Evolutionary conservation across 2,329 filamentous ascomycete species (phyloP).

Genomic region (Akanthomyces muscarius): DNA sequence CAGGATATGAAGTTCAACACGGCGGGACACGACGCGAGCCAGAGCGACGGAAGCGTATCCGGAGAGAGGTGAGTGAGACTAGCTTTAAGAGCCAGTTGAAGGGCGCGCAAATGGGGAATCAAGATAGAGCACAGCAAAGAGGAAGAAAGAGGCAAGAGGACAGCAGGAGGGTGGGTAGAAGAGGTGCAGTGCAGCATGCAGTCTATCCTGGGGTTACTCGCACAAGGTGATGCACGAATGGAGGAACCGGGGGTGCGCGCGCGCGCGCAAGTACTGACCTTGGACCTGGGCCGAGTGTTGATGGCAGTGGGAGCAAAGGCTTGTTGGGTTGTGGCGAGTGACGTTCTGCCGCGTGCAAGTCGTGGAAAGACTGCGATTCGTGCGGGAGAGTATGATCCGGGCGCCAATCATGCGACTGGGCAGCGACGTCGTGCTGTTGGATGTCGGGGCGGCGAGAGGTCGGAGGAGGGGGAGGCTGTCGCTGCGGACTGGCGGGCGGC

Average conservation of each 20-base stretch:
- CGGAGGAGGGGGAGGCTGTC: conserved; percentile 7
- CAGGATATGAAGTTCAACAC: not conserved
- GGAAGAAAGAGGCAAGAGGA: not conserved
- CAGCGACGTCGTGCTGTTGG: not conserved
- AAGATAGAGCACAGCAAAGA: not conserved
- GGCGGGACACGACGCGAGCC: not conserved
- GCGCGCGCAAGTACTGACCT: conserved; percentile 6
- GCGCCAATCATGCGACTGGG: not conserved
- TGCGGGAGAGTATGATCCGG: not conserved
- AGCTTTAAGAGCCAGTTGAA: not conserved
- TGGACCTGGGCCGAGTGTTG: conserved; percentile 6
- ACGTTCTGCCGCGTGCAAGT: not conserved
- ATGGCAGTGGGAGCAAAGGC: not conserved
- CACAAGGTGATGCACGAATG: not conserved
- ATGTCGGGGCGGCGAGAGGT: not conserved
- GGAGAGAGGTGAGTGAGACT: not conserved
- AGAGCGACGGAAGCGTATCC: not conserved
- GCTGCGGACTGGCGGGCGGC: conserved; percentile 7
- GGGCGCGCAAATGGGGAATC: not conserved
- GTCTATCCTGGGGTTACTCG: not conserved
- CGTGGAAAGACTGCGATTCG: not conserved
- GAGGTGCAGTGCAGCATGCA: not conserved
- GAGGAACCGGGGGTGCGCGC: not conserved
- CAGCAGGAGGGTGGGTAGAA: not conserved
- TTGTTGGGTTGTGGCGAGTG: conserved; percentile 6